Evolutionary conservation across 2,329 filamentous ascomycete genomes (phyloP).

Genomic region (Talaromyces sp.): DNA sequence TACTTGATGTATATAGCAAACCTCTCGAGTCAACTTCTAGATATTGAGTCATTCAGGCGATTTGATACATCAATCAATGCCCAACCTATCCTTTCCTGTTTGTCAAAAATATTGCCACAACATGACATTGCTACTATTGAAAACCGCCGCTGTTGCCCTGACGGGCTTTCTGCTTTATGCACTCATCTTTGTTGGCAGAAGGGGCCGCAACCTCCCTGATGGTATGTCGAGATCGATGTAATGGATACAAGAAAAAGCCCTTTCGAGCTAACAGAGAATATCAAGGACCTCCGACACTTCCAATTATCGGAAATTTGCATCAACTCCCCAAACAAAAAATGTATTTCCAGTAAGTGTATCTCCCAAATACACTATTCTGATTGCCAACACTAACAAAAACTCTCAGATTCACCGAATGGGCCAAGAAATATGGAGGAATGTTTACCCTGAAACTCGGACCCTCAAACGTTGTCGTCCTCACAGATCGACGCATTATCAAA

Average conservation of each 20-base stretch:
- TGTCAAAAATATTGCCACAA: too few relatives aligned
- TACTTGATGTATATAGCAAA: too few relatives aligned
- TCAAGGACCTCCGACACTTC: conserved; percentile 6
- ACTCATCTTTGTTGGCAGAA: too few relatives aligned
- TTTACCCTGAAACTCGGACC: conserved; percentile 40
- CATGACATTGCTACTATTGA: too few relatives aligned
- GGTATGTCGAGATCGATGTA: too few relatives aligned
- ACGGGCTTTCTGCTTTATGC: conserved; percentile 3
- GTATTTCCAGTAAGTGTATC: neutral
- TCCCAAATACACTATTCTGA: neutral
- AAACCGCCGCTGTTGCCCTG: neutral
- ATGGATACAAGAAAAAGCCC: too few relatives aligned
- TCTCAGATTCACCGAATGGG: conserved; percentile 40
- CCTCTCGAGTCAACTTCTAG: too few relatives aligned
- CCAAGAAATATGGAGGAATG: conserved; percentile 38
- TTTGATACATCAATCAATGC: too few relatives aligned
- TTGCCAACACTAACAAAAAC: neutral
- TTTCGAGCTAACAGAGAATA: neutral
- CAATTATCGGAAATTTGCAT: conserved; percentile 10
- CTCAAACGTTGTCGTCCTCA: conserved; percentile 38
- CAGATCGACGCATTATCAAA: conserved; percentile 34
- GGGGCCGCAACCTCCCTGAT: too few relatives aligned
- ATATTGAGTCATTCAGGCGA: too few relatives aligned
- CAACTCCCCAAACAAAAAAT: conserved; percentile 2
- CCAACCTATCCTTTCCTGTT: too few relatives aligned